Conservation (phyloP, 1,284 basidiomycete species). For the Rhodofomes roseus region DNA sequence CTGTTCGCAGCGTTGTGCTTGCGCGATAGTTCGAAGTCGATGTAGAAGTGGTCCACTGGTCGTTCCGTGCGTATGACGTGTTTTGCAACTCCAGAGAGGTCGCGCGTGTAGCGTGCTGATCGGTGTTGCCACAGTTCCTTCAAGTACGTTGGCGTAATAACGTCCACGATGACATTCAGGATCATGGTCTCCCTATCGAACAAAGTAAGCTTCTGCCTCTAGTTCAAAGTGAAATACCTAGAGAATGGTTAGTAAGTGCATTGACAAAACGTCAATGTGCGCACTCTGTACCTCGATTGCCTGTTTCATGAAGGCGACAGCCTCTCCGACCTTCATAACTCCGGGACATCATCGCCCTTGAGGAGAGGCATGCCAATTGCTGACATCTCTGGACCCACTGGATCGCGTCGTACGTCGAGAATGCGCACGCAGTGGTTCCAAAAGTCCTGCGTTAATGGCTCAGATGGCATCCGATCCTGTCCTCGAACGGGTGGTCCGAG, state of each 20-base stretch:
- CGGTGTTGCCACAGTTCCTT: constrained; percentile 25
- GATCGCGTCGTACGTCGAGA: constrained; percentile 19
- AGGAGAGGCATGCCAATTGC: constrained; percentile 28
- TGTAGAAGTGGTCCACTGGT: constrained; percentile 27
- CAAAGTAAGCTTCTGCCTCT: no score
- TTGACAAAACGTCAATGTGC: constrained; percentile 14
- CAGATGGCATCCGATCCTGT: constrained; percentile 11
- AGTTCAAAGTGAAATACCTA: no score
- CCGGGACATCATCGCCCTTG: constrained; percentile 13
- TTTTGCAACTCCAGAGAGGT: constrained; percentile 16
- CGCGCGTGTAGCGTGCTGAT: constrained; percentile 1
- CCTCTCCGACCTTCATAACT: constrained; percentile 23
- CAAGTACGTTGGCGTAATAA: constrained; percentile 22
- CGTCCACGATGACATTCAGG: constrained; percentile 37
- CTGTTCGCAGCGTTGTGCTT: constrained; percentile 7
- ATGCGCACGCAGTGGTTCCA: constrained; percentile 21
- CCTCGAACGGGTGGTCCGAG: constrained; percentile 12
- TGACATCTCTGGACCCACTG: constrained; percentile 7
- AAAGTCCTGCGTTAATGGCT: constrained; percentile 6
- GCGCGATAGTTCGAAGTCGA: constrained; percentile 33
- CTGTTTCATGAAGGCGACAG: constrained; percentile 23
- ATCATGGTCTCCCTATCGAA: no score
- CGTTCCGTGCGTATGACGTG: constrained; percentile 23
- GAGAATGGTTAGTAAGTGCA: no score
- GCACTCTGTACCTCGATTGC: constrained; percentile 24